phyloP scores from a whole-genome alignment of 1,139 yeast species.

The Geotrichum restrictum region DNA sequence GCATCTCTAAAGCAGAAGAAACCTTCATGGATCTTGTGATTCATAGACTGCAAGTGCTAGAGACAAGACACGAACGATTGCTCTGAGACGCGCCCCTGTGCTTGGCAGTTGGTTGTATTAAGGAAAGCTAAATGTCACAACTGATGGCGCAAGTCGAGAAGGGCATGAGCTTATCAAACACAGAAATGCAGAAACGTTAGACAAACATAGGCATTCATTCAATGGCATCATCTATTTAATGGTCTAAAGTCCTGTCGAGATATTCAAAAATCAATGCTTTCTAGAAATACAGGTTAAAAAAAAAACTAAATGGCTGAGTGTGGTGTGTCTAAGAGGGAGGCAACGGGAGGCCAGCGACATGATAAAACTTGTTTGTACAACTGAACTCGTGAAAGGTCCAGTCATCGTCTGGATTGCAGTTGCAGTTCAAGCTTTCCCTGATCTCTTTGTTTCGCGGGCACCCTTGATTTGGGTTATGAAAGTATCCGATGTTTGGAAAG shows the following conservation, averaged over 20 bases:
- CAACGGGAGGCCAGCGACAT: neutral
- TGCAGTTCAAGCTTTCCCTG: slow-evolving; percentile 23
- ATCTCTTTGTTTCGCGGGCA: slow-evolving; percentile 41
- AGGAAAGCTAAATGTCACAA: neutral
- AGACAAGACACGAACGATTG: no score
- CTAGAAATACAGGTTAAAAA: no score
- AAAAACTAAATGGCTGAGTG: neutral
- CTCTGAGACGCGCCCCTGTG: no score
- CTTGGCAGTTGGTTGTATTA: neutral
- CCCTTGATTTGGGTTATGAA: slow-evolving; percentile 79
- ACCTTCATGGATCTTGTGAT: no score
- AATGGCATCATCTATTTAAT: no score
- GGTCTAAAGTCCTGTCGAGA: no score
- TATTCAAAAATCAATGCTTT: no score
- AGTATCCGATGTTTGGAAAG: slow-evolving; percentile 78
- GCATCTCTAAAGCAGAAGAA: no score
- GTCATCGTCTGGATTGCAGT: slow-evolving; percentile 14
- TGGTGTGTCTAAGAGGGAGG: no score
- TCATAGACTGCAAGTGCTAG: no score
- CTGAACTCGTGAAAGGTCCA: slow-evolving; percentile 21
- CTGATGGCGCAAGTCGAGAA: slow-evolving; percentile 1
- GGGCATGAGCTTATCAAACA: neutral
- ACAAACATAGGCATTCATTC: no score
- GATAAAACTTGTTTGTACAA: slow-evolving; percentile 27
- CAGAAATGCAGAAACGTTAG: neutral